Conservation (phyloP, 495 filamentous ascomycete genomes). For the Penicillium longicatenatum region DNA sequence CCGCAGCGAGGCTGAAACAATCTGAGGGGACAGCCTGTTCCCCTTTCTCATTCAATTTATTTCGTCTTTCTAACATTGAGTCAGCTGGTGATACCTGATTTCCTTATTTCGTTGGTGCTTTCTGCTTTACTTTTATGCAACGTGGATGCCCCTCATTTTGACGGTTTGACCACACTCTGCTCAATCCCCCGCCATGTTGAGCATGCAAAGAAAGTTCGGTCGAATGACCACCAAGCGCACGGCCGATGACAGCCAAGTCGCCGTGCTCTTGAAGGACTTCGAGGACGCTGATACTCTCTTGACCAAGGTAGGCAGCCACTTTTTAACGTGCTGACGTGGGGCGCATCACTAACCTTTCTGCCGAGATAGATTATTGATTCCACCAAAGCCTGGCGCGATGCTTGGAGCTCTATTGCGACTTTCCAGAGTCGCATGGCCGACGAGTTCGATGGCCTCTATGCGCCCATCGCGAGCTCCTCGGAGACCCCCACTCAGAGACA, state of each 20-base stretch:
- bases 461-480: conserved; percentile 71
- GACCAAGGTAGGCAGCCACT: conserved; percentile 55
- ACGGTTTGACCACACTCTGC: neutral
- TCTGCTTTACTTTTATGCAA: neutral
- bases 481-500: conserved; percentile 51
- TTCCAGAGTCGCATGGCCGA: conserved; percentile 69
- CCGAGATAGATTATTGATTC: conserved; percentile 72
- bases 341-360: conserved; percentile 7
- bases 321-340: conserved; percentile 9
- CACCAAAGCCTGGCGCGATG: conserved; percentile 79
- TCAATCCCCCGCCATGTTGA: conserved; percentile 64
- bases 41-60: conserved; percentile 9
- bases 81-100: neutral
- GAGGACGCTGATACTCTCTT: conserved; percentile 82
- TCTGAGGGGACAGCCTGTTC: conserved; percentile 2
- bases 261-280: conserved; percentile 77
- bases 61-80: conserved; percentile 5
- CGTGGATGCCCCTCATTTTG: neutral
- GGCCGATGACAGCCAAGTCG: conserved; percentile 78
- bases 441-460: conserved; percentile 79
- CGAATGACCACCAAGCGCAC: conserved; percentile 64
- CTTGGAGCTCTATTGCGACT: conserved; percentile 75
- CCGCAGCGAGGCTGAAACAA: conserved; percentile 33
- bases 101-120: neutral
- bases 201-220: conserved; percentile 74